phyloP scores from a whole-genome alignment of 495 filamentous ascomycete species.

The Tuber indicum region DNA sequence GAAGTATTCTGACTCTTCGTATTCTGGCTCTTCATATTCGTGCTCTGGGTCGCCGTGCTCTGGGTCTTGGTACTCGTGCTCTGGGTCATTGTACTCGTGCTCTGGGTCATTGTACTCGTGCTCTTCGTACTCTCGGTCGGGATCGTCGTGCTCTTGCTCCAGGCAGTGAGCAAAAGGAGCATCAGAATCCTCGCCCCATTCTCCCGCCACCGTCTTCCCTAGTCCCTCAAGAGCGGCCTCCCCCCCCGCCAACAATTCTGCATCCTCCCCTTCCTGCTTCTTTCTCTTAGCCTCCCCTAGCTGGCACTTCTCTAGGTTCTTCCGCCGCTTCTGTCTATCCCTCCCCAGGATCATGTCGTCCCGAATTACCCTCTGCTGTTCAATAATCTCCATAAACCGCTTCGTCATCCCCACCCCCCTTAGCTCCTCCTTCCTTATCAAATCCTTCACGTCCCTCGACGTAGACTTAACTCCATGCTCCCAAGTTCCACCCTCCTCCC shows the following conservation, averaged over 20 bases:
- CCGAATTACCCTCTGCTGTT: slow-evolving; percentile 9
- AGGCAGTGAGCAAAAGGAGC: neutral
- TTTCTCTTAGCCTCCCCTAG: neutral
- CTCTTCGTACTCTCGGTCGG: neutral
- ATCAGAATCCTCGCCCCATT: neutral
- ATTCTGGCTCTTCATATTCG: neutral
- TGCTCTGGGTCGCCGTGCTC: neutral
- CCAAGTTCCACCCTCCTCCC: neutral
- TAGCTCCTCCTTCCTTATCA: slow-evolving; percentile 13
- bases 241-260: neutral
- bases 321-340: slow-evolving; percentile 15
- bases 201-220: neutral
- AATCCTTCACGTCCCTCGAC: slow-evolving; percentile 8
- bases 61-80: neutral
- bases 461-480: slow-evolving; percentile 9
- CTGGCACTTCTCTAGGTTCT: slow-evolving; percentile 2
- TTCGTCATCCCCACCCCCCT: slow-evolving; percentile 6
- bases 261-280: neutral
- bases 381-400: slow-evolving; percentile 27
- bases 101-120: neutral
- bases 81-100: neutral
- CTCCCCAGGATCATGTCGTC: slow-evolving; percentile 11
- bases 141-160: neutral
- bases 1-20: neutral
- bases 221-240: neutral